Evolutionary conservation across 495 filamentous ascomycete genomes (phyloP).

Genomic region (Neurospora sp.): DNA sequence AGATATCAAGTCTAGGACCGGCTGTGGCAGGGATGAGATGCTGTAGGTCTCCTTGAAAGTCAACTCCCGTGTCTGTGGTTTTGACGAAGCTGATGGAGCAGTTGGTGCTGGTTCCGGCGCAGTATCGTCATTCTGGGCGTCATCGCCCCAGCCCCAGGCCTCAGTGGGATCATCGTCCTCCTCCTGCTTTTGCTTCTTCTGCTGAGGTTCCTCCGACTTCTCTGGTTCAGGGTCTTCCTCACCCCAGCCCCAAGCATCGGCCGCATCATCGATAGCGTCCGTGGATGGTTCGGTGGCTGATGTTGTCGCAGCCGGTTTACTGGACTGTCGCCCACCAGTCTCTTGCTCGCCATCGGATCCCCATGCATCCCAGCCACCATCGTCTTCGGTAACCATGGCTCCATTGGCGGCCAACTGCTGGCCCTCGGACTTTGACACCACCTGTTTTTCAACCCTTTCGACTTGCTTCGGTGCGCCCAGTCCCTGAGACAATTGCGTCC

Average conservation of each 20-base stretch:
- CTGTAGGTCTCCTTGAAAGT: conserved; percentile 80
- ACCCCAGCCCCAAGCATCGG: conserved; percentile 53
- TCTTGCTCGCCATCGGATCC: conserved; percentile 53
- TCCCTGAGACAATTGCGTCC: conserved; percentile 54
- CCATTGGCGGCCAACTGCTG: conserved; percentile 46
- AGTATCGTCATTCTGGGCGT: conserved; percentile 18
- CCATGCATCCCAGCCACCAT: conserved; percentile 64
- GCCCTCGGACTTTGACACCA: conserved; percentile 57
- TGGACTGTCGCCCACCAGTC: conserved; percentile 7
- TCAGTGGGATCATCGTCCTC: conserved; percentile 47
- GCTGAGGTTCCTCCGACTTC: conserved; percentile 12
- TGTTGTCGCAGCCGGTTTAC: conserved; percentile 6
- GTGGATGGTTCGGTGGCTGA: background rate
- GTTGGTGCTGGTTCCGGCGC: conserved; percentile 4
- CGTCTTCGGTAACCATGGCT: conserved; percentile 31
- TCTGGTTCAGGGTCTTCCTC: conserved; percentile 36
- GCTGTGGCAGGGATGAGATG: conserved; percentile 73
- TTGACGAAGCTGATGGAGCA: conserved; percentile 7
- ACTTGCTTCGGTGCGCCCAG: conserved; percentile 54
- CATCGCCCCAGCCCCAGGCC: conserved; percentile 70
- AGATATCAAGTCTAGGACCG: conserved; percentile 59
- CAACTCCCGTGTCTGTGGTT: conserved; percentile 37
- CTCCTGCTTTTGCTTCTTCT: conserved; percentile 9
- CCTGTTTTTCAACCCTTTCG: conserved; percentile 76
- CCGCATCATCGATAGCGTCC: conserved; percentile 35